A percentile compares a stretch with the other conserved stretches of the same genome.
phyloP scores from a whole-genome alignment of 495 filamentous ascomycete genomes.

The Aspergillus asperescens region DNA sequence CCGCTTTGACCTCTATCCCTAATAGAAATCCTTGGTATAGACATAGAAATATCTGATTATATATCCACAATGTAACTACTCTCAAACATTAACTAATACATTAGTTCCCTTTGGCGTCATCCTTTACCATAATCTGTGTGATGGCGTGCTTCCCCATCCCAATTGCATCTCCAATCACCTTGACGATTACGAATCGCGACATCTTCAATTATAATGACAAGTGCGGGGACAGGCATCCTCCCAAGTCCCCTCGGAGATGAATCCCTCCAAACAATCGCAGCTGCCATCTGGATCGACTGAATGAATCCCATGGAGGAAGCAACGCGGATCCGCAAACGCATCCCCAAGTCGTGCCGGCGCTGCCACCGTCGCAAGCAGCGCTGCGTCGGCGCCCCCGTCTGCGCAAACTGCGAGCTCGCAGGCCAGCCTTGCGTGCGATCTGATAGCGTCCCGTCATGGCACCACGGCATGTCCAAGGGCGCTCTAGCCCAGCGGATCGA shows the following conservation, averaged over 20 bases:
- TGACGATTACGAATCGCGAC: neutral
- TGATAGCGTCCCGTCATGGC: conserved; percentile 21
- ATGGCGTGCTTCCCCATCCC: conserved; percentile 10
- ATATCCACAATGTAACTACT: no score
- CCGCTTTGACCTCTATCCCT: no score
- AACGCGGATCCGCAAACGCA: conserved; percentile 33
- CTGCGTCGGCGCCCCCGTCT: conserved; percentile 24
- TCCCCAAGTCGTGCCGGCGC: conserved; percentile 24
- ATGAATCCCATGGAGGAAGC: neutral
- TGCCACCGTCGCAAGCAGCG: conserved; percentile 28
- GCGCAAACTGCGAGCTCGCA: conserved; percentile 22
- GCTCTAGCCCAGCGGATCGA: conserved; percentile 24
- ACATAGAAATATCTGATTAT: no score
- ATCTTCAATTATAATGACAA: neutral
- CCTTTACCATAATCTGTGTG: neutral
- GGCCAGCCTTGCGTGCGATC: conserved; percentile 18
- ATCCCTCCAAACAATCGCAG: neutral
- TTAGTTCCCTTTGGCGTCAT: neutral
- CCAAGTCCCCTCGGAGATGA: neutral
- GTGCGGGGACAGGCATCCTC: neutral
- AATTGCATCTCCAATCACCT: conserved; percentile 3
- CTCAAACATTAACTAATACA: no score
- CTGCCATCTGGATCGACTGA: neutral
- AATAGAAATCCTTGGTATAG: no score
- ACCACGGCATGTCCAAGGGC: conserved; percentile 29